Evolutionary conservation across 768 basidiomycete genomes (phyloP).

Genomic region (Suillus hirtellus): DNA sequence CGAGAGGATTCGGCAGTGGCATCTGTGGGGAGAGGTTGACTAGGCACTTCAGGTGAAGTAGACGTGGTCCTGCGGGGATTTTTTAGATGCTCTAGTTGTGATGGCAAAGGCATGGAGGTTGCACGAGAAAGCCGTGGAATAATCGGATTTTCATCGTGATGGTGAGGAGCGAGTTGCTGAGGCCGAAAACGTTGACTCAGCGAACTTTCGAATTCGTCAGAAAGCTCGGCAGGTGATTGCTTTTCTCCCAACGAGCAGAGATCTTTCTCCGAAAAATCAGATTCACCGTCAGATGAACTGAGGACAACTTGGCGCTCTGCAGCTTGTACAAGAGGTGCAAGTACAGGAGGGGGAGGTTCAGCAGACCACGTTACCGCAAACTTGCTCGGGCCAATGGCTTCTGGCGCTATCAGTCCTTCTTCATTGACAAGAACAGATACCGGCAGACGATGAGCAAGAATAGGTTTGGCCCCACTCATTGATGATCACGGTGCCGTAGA

Average conservation of each 20-base stretch:
- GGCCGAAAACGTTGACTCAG: conserved; percentile 24
- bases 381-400: conserved; percentile 51
- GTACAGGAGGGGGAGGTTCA: conserved; percentile 42
- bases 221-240: conserved; percentile 32
- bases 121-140: conserved; percentile 69
- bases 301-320: conserved; percentile 41
- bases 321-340: conserved; percentile 33
- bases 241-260: conserved; percentile 28
- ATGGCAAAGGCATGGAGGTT: conserved; percentile 77
- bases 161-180: conserved; percentile 23
- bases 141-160: conserved; percentile 28
- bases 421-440: conserved; percentile 36
- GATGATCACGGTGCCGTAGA: conserved; percentile 4
- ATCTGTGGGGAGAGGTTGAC: conserved; percentile 21
- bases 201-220: conserved; percentile 32
- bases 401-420: conserved; percentile 45
- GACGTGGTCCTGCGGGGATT: conserved; percentile 55
- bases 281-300: conserved; percentile 54
- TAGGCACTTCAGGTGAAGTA: conserved; percentile 15
- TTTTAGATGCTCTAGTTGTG: conserved; percentile 72
- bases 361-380: conserved; percentile 62
- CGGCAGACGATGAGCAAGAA: conserved; percentile 55
- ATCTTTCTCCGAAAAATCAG: conserved; percentile 50
- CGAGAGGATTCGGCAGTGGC: conserved; percentile 30
- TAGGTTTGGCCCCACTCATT: conserved; percentile 34